A percentile compares a stretch with the other conserved stretches of the same genome.
phyloP scores from a whole-genome alignment of 805 yeast genomes.

The Yamadazyma endophytica region DNA sequence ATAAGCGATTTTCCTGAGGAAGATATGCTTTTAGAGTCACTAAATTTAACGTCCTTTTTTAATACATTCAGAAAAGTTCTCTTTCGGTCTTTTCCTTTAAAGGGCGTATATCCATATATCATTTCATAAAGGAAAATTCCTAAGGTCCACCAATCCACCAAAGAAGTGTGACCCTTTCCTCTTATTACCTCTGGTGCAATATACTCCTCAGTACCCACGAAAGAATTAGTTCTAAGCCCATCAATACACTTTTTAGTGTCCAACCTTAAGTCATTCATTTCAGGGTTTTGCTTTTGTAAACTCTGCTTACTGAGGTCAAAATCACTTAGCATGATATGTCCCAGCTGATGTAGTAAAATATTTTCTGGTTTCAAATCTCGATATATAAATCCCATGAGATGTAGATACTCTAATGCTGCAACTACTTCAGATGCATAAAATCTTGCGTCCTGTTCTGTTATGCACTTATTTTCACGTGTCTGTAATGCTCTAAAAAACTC shows the following conservation, averaged over 20 bases:
- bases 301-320: slow-evolving; percentile 93
- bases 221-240: slow-evolving; percentile 94
- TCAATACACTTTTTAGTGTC: slow-evolving; percentile 95
- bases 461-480: slow-evolving; percentile 81
- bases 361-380: slow-evolving; percentile 97
- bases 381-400: slow-evolving; percentile 94
- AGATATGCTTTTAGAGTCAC: slow-evolving; percentile 61
- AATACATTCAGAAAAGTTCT: slow-evolving; percentile 85
- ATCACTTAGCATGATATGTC: slow-evolving; percentile 96
- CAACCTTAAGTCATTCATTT: slow-evolving; percentile 57
- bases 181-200: slow-evolving; percentile 97
- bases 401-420: slow-evolving; percentile 93
- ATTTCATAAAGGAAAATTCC: slow-evolving; percentile 92
- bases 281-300: slow-evolving; percentile 71
- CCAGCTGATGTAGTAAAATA: slow-evolving; percentile 89
- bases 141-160: slow-evolving; percentile 99
- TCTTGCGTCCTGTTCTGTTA: slow-evolving; percentile 81
- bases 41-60: slow-evolving; percentile 78
- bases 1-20: slow-evolving; percentile 76
- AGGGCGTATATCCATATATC: slow-evolving; percentile 95
- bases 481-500: slow-evolving; percentile 96
- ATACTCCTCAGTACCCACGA: slow-evolving; percentile 98
- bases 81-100: slow-evolving; percentile 86
- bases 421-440: slow-evolving; percentile 97
- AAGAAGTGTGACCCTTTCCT: slow-evolving; percentile 96